Percentiles rank a stretch among this genome's conserved stretches.
Evolutionary conservation across 306 rosid genomes (phyloP).

Genomic region (Dalbergia cultrata): DNA sequence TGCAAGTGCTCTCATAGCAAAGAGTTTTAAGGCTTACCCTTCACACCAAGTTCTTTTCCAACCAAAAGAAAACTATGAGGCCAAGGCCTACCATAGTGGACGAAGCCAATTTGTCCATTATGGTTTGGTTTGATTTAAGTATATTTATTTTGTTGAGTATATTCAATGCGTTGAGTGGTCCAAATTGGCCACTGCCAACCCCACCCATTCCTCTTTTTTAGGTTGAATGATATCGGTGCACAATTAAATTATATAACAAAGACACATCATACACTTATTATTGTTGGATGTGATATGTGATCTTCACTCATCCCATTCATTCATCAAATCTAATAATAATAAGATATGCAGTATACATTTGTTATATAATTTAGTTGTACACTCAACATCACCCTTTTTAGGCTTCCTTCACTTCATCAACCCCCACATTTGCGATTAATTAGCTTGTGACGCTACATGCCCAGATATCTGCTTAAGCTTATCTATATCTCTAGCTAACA

Average conservation of each 20-base stretch:
- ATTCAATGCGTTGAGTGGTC: slow-evolving; percentile 38
- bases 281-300: too few relatives aligned
- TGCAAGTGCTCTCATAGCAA: background rate
- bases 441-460: slow-evolving; percentile 15
- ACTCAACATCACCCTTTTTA: too few relatives aligned
- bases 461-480: slow-evolving; percentile 30
- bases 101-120: slow-evolving; percentile 46
- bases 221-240: too few relatives aligned
- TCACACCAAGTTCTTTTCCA: background rate
- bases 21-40: background rate
- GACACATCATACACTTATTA: too few relatives aligned
- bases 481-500: slow-evolving; percentile 34
- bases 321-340: too few relatives aligned
- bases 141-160: background rate
- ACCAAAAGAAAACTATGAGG: slow-evolving; percentile 24
- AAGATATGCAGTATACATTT: too few relatives aligned
- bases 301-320: too few relatives aligned
- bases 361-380: too few relatives aligned
- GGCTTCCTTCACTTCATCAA: background rate
- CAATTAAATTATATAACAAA: too few relatives aligned
- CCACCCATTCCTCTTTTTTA: slow-evolving; percentile 41
- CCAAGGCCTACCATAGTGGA: slow-evolving; percentile 46
- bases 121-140: slow-evolving; percentile 30
- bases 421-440: background rate
- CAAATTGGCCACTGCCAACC: slow-evolving; percentile 47